Conservation (phyloP, 352 stramenopile genomes). For the Pythium graminicola region DNA sequence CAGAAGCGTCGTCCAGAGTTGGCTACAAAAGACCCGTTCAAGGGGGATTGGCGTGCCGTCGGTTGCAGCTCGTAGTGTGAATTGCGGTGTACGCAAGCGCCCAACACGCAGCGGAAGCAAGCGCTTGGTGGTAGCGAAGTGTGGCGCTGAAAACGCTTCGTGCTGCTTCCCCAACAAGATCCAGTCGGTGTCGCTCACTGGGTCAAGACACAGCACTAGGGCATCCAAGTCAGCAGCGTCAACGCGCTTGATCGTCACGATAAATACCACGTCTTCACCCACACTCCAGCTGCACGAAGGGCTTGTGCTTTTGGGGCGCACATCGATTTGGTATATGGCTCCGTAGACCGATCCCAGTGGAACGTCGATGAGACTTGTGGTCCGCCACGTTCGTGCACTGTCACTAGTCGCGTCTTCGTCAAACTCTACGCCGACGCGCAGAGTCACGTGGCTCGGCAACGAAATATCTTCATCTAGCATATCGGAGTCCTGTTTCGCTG, state of each 20-base stretch:
- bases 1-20: constrained; percentile 16
- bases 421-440: constrained; percentile 18
- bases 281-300: neutral
- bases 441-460: neutral
- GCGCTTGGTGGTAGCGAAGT: constrained; percentile 20
- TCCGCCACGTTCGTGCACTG: constrained; percentile 6
- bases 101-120: constrained; percentile 44
- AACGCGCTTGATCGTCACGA: constrained; percentile 29
- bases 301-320: constrained; percentile 6
- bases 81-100: constrained; percentile 44
- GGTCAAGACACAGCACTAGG: constrained; percentile 45
- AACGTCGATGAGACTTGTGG: constrained; percentile 10
- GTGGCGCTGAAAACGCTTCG: constrained; percentile 28
- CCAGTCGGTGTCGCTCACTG: constrained; percentile 53
- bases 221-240: constrained; percentile 5
- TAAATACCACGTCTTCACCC: constrained; percentile 45
- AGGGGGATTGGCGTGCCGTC: neutral
- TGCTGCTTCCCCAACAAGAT: constrained; percentile 57
- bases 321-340: constrained; percentile 20
- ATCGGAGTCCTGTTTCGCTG: neutral
- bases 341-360: constrained; percentile 11
- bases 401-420: neutral
- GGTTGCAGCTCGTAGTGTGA: constrained; percentile 26
- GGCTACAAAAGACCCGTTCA: constrained; percentile 15
- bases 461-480: neutral